Evolutionary conservation across 169 alveolate genomes (phyloP), one percentile per base, ranked within the genome.

Genomic region (Eimeria praecox): DNA sequence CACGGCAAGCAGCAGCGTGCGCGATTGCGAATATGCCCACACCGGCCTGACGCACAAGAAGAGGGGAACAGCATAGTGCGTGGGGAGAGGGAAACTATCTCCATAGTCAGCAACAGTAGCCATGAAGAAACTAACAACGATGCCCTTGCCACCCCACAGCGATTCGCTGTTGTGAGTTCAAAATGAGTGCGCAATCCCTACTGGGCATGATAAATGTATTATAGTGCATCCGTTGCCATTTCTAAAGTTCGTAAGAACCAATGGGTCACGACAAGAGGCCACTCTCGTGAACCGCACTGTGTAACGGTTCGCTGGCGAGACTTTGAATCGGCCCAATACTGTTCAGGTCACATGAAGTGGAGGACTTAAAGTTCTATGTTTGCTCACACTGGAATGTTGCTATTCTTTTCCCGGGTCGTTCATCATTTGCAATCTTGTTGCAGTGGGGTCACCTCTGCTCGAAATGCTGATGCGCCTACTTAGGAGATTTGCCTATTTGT

Each of bases 381-480:
- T 38, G 35, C 16, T 38, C 18, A 38, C n/a, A 38, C 33, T 66
- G 78, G 33, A 38, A 0, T 20, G 30, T 18, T 73, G 83, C 83
- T 35, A 38, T 3, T 35, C 5, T 0, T 16, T 1, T 16, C 14
- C 3, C 52, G 27, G 16, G 4, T 6, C 24, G 3, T 73, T 73
- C 52, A 12, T 38, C 54, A 20, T 20, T 18, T 20, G 88, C n/a
- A 2, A 10, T 78, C 42, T 4, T 42, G 69, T n/a, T 44, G 66
- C 64, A 78, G 88, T 35, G 88, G 88, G 88, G 88, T 78, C 88
- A 78, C 88, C 66, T 78, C 30, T 44, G 88, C 82, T 71, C 82
- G 82, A 71, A 18, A 38, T 35, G 80, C 49, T 69, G 8, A 71
- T 71, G 82, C 18, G 83, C 54, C 20, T 38, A 10, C 27, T 0